These are phyloP conservation scores for Xylariales sp. DNA, from an alignment of 2,329 filamentous ascomycete species.

Conservation along the genomic window DNA sequence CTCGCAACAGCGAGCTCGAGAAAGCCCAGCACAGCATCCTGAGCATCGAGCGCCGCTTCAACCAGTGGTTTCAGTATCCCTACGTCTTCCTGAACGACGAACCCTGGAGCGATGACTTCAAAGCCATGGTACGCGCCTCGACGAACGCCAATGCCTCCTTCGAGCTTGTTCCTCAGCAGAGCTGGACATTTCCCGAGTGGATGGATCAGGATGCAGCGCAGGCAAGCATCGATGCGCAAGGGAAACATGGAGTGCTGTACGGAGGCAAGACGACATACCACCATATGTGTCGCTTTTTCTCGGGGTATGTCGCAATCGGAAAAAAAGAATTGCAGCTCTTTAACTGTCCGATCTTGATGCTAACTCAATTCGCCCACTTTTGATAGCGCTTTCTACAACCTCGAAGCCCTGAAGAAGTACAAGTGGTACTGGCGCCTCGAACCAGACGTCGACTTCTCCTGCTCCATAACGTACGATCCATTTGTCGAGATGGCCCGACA, in stretches of 20 bases:
- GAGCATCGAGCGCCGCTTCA: conserved; percentile 38
- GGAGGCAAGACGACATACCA: conserved; percentile 34
- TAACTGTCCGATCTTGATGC: background rate
- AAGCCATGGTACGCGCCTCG: conserved; percentile 28
- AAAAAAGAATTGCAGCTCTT: conserved; percentile 7
- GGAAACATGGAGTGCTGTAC: conserved; percentile 27
- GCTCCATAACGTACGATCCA: conserved; percentile 40
- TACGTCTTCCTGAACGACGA: conserved; percentile 42
- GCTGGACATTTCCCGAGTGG: conserved; percentile 36
- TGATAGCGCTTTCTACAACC: conserved; percentile 35
- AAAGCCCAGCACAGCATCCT: conserved; percentile 31
- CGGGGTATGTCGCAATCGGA: conserved; percentile 29
- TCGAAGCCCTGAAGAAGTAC: conserved; percentile 33
- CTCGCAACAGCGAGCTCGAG: conserved; percentile 36
- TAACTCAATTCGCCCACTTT: background rate
- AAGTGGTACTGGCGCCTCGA: conserved; percentile 45
- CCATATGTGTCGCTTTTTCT: conserved; percentile 38
- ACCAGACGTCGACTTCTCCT: conserved; percentile 39
- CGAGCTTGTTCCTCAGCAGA: conserved; percentile 32
- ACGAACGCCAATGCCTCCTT: conserved; percentile 31
- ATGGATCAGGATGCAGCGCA: conserved; percentile 24
- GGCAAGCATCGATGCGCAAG: conserved; percentile 25
- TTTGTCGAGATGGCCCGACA: conserved; percentile 40
- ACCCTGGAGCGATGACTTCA: conserved; percentile 33
- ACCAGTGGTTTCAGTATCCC: conserved; percentile 41